Evolutionary conservation across 306 rosid species (phyloP).

Genomic region (Begonia fuchsioides): DNA sequence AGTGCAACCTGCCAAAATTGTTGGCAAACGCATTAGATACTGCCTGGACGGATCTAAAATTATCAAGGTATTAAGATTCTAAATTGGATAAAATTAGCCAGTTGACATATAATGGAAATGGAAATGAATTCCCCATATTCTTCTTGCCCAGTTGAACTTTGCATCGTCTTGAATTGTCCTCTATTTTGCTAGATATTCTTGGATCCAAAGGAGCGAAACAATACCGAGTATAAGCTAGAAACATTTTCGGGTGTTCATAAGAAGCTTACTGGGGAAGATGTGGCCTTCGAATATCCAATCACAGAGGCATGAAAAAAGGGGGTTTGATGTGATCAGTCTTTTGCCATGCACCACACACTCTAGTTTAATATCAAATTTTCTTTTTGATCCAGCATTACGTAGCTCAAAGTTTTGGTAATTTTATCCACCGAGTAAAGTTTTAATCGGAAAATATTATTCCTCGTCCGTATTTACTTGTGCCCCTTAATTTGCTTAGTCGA

Average conservation of each 20-base stretch:
- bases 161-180: too few relatives aligned
- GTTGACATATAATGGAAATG: too few relatives aligned
- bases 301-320: constrained; percentile 43
- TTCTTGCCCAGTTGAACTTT: too few relatives aligned
- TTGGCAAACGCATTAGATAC: constrained; percentile 71
- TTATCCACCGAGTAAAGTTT: too few relatives aligned
- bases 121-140: too few relatives aligned
- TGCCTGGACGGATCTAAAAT: constrained; percentile 71
- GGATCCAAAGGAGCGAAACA: constrained; percentile 82
- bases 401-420: too few relatives aligned
- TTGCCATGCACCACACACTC: too few relatives aligned
- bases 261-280: constrained; percentile 80
- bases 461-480: too few relatives aligned
- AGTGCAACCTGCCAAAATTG: constrained; percentile 84
- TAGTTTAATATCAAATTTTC: too few relatives aligned
- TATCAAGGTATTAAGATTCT: constrained; percentile 40
- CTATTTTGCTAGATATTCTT: constrained; percentile 55
- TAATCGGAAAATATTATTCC: too few relatives aligned
- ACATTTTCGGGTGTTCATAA: constrained; percentile 70
- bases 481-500: too few relatives aligned
- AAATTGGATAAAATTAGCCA: neutral
- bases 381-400: too few relatives aligned
- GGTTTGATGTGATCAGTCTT: neutral
- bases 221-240: constrained; percentile 74
- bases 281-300: constrained; percentile 62